Conservation (phyloP, 2,329 filamentous ascomycete species). For the Penicillium brevicompactum region DNA sequence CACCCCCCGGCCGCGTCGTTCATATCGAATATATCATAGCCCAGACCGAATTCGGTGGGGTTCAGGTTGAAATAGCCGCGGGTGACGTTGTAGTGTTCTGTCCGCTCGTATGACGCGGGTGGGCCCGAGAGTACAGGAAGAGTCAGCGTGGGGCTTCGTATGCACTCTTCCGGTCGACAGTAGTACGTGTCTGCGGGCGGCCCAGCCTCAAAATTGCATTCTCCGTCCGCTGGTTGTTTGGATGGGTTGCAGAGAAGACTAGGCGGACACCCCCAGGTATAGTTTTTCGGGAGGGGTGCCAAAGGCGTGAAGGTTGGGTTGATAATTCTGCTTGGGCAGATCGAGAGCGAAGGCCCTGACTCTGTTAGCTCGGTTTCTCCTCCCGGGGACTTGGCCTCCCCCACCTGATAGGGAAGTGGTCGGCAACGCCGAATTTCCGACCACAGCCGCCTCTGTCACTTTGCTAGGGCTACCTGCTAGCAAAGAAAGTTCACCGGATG, state of each 20-base stretch:
- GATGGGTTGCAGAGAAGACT: constrained; percentile 43
- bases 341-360: constrained; percentile 3
- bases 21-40: constrained; percentile 61
- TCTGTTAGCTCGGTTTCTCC: neutral
- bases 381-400: neutral
- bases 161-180: constrained; percentile 44
- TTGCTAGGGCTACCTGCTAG: neutral
- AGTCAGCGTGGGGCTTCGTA: constrained; percentile 31
- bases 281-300: constrained; percentile 29
- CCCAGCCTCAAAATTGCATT: constrained; percentile 43
- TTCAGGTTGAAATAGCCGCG: constrained; percentile 66
- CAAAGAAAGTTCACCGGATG: neutral
- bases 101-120: constrained; percentile 20
- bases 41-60: constrained; percentile 63
- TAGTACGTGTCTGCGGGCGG: constrained; percentile 38
- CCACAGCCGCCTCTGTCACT: neutral
- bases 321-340: constrained; percentile 32
- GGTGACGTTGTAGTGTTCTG: constrained; percentile 48
- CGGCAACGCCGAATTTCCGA: neutral
- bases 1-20: constrained; percentile 22
- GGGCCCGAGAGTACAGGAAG: constrained; percentile 29
- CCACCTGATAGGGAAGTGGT: neutral
- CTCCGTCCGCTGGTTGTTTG: constrained; percentile 24
- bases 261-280: constrained; percentile 45
- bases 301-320: constrained; percentile 36